These are phyloP conservation scores for Xylaria bambusicola DNA, from an alignment of 495 filamentous ascomycete genomes.

Conservation along the genomic window DNA sequence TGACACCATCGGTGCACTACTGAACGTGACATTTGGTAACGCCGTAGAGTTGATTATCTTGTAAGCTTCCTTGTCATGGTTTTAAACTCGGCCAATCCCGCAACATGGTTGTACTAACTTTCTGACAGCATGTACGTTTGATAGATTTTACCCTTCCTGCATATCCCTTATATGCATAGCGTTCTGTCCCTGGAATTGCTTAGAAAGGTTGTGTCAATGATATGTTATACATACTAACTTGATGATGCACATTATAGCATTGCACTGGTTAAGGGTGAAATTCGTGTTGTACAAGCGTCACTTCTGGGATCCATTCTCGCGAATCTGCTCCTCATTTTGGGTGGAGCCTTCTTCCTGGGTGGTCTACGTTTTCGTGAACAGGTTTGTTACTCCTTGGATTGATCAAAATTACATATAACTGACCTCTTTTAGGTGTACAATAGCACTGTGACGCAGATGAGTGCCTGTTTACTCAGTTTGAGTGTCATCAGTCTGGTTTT, in stretches of 20 bases:
- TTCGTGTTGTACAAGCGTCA: conserved; percentile 86
- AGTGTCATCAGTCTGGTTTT: conserved; percentile 76
- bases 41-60: conserved; percentile 90
- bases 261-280: conserved; percentile 74
- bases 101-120: conserved; percentile 20
- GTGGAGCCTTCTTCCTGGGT: conserved; percentile 86
- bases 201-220: neutral
- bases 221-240: conserved; percentile 20
- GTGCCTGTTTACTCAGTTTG: conserved; percentile 85
- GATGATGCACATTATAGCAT: conserved; percentile 48
- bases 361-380: conserved; percentile 87
- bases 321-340: conserved; percentile 83
- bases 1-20: conserved; percentile 76
- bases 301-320: conserved; percentile 85
- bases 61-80: conserved; percentile 35
- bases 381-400: conserved; percentile 40
- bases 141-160: neutral
- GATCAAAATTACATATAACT: conserved; percentile 15
- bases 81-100: neutral
- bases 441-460: conserved; percentile 93
- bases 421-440: conserved; percentile 74
- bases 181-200: neutral
- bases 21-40: conserved; percentile 89
- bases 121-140: conserved; percentile 36
- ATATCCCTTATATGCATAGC: neutral